These are phyloP conservation scores for Penicillium nucicola DNA, from an alignment of 495 filamentous ascomycete species.

Conservation along the genomic window DNA sequence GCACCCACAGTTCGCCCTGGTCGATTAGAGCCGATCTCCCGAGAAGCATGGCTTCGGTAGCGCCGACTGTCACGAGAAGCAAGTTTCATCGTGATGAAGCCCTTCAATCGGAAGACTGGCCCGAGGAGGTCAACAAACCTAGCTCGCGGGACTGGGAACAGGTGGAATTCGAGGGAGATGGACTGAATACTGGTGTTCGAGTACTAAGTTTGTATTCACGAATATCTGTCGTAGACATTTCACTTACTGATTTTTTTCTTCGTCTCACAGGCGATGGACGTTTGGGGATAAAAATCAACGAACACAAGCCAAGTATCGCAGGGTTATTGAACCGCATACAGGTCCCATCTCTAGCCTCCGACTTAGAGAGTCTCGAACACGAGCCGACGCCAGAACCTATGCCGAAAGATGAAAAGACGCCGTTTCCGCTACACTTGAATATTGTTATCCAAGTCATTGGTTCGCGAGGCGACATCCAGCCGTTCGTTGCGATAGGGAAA, in stretches of 20 bases:
- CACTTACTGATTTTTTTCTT: not conserved
- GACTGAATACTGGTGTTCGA: constrained; percentile 22
- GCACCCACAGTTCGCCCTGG: not conserved
- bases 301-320: constrained; percentile 22
- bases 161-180: constrained; percentile 17
- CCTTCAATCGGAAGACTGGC: constrained; percentile 17
- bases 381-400: not conserved
- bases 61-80: not conserved
- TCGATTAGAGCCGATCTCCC: constrained; percentile 14
- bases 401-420: constrained; percentile 54
- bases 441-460: constrained; percentile 81
- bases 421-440: constrained; percentile 59
- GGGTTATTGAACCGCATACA: constrained; percentile 17
- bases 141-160: not conserved
- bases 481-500: constrained; percentile 68
- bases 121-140: not conserved
- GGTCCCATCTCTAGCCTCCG: constrained; percentile 6
- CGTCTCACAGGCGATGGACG: constrained; percentile 20
- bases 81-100: not conserved
- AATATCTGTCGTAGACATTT: not conserved
- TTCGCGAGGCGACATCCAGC: constrained; percentile 77
- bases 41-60: constrained; percentile 12
- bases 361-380: constrained; percentile 6
- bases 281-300: constrained; percentile 24
- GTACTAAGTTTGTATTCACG: constrained; percentile 13